phyloP scores from a whole-genome alignment of 148 eudicot species.

The Arbutus unedo region DNA sequence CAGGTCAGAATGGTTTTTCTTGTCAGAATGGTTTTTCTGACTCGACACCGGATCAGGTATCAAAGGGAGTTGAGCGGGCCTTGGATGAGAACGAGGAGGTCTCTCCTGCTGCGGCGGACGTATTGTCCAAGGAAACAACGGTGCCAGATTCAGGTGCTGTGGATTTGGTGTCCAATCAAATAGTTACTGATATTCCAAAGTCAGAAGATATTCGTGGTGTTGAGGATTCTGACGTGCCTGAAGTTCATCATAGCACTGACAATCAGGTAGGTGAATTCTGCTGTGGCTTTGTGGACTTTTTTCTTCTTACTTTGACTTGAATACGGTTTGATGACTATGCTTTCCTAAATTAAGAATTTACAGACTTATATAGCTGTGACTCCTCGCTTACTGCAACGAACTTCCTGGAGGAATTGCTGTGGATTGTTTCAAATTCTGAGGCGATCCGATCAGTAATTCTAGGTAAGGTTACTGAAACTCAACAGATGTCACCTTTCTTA shows the following conservation, averaged over 20 bases:
- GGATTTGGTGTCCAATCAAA: background rate
- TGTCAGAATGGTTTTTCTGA: background rate
- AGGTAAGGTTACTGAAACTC: background rate
- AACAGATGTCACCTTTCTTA: background rate
- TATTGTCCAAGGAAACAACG: background rate
- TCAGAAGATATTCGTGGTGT: background rate
- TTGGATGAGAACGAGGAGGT: background rate
- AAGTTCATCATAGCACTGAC: background rate
- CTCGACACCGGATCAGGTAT: background rate
- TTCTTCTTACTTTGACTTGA: background rate
- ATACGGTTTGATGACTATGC: background rate
- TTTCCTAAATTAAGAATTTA: background rate
- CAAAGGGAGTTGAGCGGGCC: background rate
- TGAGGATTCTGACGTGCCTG: background rate
- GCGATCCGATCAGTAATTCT: background rate
- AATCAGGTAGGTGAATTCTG: background rate
- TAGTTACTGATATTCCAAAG: background rate
- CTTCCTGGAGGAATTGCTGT: slow-evolving; percentile 10
- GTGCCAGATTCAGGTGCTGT: background rate
- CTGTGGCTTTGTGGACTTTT: background rate
- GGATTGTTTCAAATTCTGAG: background rate
- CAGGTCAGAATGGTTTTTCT: background rate
- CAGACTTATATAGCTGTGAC: slow-evolving; percentile 8
- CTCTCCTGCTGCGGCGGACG: background rate
- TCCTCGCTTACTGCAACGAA: background rate